phyloP scores from a whole-genome alignment of 805 yeast species.

The Nakazawaea ambrosiae region DNA sequence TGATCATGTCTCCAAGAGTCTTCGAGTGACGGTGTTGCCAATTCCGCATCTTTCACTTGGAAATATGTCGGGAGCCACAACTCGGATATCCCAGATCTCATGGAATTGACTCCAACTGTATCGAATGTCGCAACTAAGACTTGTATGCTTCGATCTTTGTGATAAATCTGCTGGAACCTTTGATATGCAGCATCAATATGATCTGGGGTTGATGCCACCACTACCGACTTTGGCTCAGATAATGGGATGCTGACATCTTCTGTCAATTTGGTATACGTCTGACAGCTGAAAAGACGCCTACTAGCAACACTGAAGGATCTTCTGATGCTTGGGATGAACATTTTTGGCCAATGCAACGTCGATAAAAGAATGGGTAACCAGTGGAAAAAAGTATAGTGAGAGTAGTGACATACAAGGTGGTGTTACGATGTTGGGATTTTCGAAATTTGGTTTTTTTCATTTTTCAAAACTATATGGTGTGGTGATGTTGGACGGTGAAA shows the following conservation, averaged over 20 bases:
- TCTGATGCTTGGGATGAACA: too few species aligned
- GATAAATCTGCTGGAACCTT: background rate
- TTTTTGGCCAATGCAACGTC: too few species aligned
- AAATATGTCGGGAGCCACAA: background rate
- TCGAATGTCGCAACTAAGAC: constrained; percentile 7
- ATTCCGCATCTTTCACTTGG: background rate
- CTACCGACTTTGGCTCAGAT: background rate
- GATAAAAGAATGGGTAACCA: too few species aligned
- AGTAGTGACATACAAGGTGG: too few species aligned
- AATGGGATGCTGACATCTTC: background rate
- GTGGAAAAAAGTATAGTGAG: too few species aligned
- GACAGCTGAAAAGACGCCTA: too few species aligned
- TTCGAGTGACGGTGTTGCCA: background rate
- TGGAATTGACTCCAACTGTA: background rate
- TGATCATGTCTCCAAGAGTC: constrained; percentile 6
- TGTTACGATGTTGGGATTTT: too few species aligned
- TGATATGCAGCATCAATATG: background rate
- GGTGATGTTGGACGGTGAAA: too few species aligned
- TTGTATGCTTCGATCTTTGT: background rate
- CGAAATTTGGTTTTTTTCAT: too few species aligned
- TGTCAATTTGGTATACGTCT: too few species aligned
- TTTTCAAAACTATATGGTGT: too few species aligned
- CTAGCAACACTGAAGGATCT: too few species aligned
- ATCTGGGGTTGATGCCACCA: constrained; percentile 7
- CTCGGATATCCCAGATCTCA: constrained; percentile 4